phyloP scores from a whole-genome alignment of 2,329 filamentous ascomycete genomes.

The Bipolaris zeicola region DNA sequence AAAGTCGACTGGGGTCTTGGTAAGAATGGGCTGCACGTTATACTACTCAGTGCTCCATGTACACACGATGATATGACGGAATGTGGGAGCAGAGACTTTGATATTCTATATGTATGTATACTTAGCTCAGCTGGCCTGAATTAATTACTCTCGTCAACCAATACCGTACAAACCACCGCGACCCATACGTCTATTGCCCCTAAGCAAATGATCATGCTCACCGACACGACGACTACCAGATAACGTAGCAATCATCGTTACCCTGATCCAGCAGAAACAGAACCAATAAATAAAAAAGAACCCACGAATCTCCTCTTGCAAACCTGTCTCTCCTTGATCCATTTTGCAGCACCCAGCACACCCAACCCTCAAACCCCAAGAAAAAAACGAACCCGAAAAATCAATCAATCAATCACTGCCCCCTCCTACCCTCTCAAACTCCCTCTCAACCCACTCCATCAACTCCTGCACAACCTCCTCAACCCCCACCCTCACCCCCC shows the following conservation, averaged over 20 bases:
- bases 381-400: too few species aligned
- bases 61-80: not conserved
- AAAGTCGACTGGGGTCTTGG: not conserved
- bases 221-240: not conserved
- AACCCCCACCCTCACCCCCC: not conserved
- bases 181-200: too few species aligned
- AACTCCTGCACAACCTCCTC: not conserved
- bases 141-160: not conserved
- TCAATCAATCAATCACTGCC: too few species aligned
- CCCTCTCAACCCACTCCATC: constrained; percentile 6
- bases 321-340: too few species aligned
- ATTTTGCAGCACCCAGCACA: too few species aligned
- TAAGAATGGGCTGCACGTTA: not conserved
- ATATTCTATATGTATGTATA: not conserved
- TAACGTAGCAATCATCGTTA: too few species aligned
- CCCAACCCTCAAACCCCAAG: too few species aligned
- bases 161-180: too few species aligned
- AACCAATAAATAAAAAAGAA: too few species aligned
- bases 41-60: not conserved
- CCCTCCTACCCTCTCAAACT: not conserved
- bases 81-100: not conserved
- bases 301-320: too few species aligned
- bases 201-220: too few species aligned
- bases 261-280: too few species aligned
- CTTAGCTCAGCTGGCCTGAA: not conserved